Evolutionary conservation across 768 basidiomycete genomes (phyloP), one percentile per base, ranked within the genome.

Genomic region (Podaxis pistillaris): DNA sequence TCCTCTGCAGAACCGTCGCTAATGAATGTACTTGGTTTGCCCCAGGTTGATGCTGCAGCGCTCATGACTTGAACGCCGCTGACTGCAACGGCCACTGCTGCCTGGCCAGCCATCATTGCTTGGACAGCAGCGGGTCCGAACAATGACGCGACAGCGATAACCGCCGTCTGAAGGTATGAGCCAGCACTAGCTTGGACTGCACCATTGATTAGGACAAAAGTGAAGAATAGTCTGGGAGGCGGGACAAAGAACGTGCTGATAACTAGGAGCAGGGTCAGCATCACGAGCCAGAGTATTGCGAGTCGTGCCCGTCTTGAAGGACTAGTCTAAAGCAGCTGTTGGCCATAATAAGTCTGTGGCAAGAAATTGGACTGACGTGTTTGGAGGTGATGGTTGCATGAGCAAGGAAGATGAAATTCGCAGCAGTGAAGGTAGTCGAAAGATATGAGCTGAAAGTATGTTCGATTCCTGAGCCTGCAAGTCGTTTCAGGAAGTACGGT

Each of bases 21-120:
- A n/a, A 70, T 66, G 58, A 71, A 66, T 63, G 69, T 64, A n/a
- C 67, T 69, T 7, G 83, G 68, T 40, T 75, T 74, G 12, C 78
- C 76, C 77, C 78, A 79, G 15, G 90, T 75, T 8, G 88, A 88
- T 1, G 83, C 75, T 0, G 79, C 72, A 8, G 89, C 82, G 63
- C 91, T 86, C 37, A 86, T 64, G 7, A 94, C 81, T 68, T 95
- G 93, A 0, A 93, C 87, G 1, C 79, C 76, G 57, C 92, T 93
- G 64, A 95, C 87, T 1, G 85, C 86, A 12, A 96, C 91, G 0
- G 88, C 94, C 1, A 94, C 85, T 0, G 90, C 91, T 0, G 90
- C 94, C 74, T 95, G 92, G 11, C 93, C 94, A 2, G 92, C 86
- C 80, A 95, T 84, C 71, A 91, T 78, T 26, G 85, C 79, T 71